These are phyloP conservation scores for Eimeria acervulina DNA, from an alignment of 169 alveolate species.

Conservation along the genomic window DNA sequence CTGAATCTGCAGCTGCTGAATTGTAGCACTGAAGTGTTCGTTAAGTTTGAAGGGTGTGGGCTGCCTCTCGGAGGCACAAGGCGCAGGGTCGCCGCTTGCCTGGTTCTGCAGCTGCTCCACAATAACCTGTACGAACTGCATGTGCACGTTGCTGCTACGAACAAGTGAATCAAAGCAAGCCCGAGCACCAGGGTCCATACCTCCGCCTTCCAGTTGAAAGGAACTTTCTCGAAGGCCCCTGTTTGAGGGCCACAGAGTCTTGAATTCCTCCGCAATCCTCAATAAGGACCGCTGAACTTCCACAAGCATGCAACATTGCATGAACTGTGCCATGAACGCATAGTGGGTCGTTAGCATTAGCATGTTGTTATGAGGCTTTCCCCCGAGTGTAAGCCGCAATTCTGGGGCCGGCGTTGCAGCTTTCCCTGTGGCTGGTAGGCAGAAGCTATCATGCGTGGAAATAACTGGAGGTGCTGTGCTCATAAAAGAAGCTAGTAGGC, in stretches of 20 bases:
- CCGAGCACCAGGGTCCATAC: slow-evolving; percentile 66
- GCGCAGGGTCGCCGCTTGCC: background rate
- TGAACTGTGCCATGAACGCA: slow-evolving; percentile 83
- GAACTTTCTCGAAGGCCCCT: slow-evolving; percentile 53
- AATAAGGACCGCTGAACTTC: slow-evolving; percentile 80
- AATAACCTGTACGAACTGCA: slow-evolving; percentile 81
- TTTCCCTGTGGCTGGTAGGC: slow-evolving; percentile 47
- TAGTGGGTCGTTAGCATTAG: slow-evolving; percentile 78
- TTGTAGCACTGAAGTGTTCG: slow-evolving; percentile 27
- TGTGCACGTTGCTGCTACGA: slow-evolving; percentile 75
- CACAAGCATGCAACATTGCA: slow-evolving; percentile 82
- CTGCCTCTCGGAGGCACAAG: slow-evolving; percentile 17
- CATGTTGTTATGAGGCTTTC: slow-evolving; percentile 34
- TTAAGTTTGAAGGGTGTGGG: slow-evolving; percentile 29
- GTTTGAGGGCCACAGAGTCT: slow-evolving; percentile 55
- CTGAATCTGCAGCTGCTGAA: slow-evolving; percentile 71
- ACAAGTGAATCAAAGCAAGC: slow-evolving; percentile 80
- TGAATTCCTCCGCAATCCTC: slow-evolving; percentile 64
- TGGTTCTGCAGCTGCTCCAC: slow-evolving; percentile 79
- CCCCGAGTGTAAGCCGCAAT: slow-evolving; percentile 45
- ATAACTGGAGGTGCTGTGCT: slow-evolving; percentile 41
- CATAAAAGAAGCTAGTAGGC: slow-evolving; percentile 27
- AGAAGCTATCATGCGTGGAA: slow-evolving; percentile 2
- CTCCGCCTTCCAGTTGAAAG: slow-evolving; percentile 19
- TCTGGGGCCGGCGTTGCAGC: slow-evolving; percentile 49